phyloP scores from a whole-genome alignment of 495 filamentous ascomycete species.

The Cairneyella variabilis region DNA sequence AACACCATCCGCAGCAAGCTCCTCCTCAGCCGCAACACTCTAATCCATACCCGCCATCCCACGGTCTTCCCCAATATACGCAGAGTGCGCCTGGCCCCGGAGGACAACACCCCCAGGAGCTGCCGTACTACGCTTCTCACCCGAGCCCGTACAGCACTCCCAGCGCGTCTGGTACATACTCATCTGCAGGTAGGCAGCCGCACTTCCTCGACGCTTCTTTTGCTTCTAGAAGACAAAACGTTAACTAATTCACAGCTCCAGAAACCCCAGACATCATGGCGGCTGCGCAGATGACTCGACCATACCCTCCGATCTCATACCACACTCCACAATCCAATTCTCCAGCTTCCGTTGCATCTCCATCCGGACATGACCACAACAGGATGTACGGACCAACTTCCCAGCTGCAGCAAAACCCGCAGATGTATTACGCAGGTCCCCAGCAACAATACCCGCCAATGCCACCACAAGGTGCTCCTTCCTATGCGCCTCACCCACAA shows the following conservation, averaged over 20 bases:
- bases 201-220: slow-evolving; percentile 5
- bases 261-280: slow-evolving; percentile 93
- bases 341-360: slow-evolving; percentile 91
- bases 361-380: slow-evolving; percentile 82
- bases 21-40: slow-evolving; percentile 46
- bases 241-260: slow-evolving; percentile 34
- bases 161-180: slow-evolving; percentile 65
- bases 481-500: slow-evolving; percentile 72
- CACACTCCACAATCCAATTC: slow-evolving; percentile 96
- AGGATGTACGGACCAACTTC: slow-evolving; percentile 76
- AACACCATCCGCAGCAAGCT: slow-evolving; percentile 53
- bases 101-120: slow-evolving; percentile 59
- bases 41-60: slow-evolving; percentile 54
- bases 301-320: slow-evolving; percentile 84
- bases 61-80: slow-evolving; percentile 45
- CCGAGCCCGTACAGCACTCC: slow-evolving; percentile 70
- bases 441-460: slow-evolving; percentile 67
- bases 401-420: slow-evolving; percentile 69
- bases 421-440: slow-evolving; percentile 60
- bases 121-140: slow-evolving; percentile 56
- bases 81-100: slow-evolving; percentile 39
- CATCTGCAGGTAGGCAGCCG: slow-evolving; percentile 67
- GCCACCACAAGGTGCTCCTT: slow-evolving; percentile 57
- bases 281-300: slow-evolving; percentile 78
- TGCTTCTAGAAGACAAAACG: slow-evolving; percentile 1